Base-by-base conservation (phyloP, 345 rosid species). In the Isatis tinctoria region DNA sequence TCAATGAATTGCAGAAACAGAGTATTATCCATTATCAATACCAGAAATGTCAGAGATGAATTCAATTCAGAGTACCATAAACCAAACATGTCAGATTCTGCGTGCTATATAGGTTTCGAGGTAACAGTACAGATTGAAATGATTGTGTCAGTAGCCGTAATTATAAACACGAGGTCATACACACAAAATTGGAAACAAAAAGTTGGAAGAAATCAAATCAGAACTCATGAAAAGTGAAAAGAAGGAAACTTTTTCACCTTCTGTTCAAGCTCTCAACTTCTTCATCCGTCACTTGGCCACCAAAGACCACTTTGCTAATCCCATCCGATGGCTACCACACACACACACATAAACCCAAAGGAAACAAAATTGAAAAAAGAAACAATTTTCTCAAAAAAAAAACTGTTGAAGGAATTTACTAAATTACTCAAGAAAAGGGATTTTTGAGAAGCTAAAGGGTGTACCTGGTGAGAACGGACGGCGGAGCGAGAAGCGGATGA, bases 201-300 rank as follows among this genome's bases (percentile, higher is more conserved):
- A 3, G n/a, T 12, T 44, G 7, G 10, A 66, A 44, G 30, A 28
- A 53, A 62, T 1, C 10, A 16, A 48, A 57, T 6, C 1, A 27
- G 9, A 72, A 14, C 30, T 4, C 3, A 18, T 26, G 62, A 30
- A 10, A 6, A 18, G n/a, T 20, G 16, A 24, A 8, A 56, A 18
- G 2, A 27, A 41, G 61, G 57, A 8, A 41, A 82, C 80, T 83
- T 82, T 51, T 76, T 80, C 43, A 95, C 99, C 99, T 85, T 80
- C 76, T 82, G 82, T 90, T 92, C 65, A 95, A 82, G 80, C 89
- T 87, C 83, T 90, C 96, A 40, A 65, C 75, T 82, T 92, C 98
- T 84, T 92, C 98, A 48, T 90, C 99, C 2, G 99, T 92, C 60
- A 95, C 96, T 80, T 95, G 98, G 49, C 99, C 99, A 1, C 99